These are phyloP conservation scores for Rhizopogon roseolus DNA, from an alignment of 768 basidiomycete species.

Conservation along the genomic window DNA sequence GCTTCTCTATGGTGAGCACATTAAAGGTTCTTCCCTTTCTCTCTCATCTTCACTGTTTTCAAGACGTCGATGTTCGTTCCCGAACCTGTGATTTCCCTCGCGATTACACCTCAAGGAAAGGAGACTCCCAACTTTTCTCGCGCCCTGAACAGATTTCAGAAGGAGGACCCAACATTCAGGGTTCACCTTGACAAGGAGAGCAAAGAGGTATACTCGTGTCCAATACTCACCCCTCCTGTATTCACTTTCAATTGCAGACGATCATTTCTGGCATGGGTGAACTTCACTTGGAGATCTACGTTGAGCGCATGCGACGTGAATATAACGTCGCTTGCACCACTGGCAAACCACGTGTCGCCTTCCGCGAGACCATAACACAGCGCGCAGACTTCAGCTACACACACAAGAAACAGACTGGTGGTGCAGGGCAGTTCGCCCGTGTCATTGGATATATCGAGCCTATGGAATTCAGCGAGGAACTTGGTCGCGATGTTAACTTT, in stretches of 20 bases:
- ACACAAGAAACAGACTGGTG: conserved; percentile 98
- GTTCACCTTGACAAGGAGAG: conserved; percentile 93
- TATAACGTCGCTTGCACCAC: conserved; percentile 92
- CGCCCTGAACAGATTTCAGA: conserved; percentile 95
- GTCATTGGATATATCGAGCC: conserved; percentile 91
- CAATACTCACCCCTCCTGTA: not conserved
- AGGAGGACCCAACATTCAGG: conserved; percentile 98
- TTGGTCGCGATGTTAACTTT: conserved; percentile 80
- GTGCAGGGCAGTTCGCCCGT: conserved; percentile 94
- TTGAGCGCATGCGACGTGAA: conserved; percentile 97
- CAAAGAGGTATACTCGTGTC: conserved; percentile 64
- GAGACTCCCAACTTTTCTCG: conserved; percentile 97
- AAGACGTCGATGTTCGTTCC: conserved; percentile 99
- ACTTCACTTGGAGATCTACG: conserved; percentile 97
- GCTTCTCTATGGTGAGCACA: conserved; percentile 81
- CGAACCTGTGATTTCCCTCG: conserved; percentile 94
- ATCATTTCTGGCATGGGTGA: conserved; percentile 99
- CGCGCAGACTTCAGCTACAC: conserved; percentile 82
- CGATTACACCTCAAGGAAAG: conserved; percentile 86
- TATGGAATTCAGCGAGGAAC: conserved; percentile 68
- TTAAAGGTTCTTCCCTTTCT: not conserved
- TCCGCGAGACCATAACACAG: conserved; percentile 89
- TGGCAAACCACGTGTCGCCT: conserved; percentile 94
- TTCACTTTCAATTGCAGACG: conserved; percentile 48
- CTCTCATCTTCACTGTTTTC: not conserved